Conservation (phyloP, 164 flowering plant genomes). For the Magnolia officinalis region DNA sequence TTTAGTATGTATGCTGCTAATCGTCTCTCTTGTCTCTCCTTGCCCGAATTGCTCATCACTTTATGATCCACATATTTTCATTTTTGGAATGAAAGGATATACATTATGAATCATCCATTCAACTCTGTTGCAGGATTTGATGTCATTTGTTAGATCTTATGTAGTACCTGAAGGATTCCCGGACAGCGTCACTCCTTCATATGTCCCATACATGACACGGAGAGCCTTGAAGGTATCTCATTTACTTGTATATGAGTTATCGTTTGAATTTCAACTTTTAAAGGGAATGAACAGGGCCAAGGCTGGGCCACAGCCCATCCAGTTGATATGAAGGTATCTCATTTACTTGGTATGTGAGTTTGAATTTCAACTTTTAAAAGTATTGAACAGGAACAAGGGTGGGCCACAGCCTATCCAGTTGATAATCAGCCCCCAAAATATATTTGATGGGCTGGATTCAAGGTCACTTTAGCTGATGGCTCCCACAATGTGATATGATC, state of each 20-base stretch:
- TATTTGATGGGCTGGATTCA: background rate
- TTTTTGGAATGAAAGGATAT: background rate
- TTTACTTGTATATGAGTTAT: background rate
- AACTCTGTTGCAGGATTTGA: constrained; percentile 52
- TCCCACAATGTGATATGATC: background rate
- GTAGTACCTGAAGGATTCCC: constrained; percentile 98
- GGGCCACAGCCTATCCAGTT: no score
- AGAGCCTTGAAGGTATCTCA: constrained; percentile 84
- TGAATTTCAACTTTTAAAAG: no score
- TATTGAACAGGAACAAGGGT: no score
- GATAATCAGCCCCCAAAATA: background rate
- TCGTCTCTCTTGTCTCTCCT: background rate
- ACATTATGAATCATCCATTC: background rate
- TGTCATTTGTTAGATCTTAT: constrained; percentile 85
- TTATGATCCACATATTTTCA: background rate
- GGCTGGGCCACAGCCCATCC: background rate
- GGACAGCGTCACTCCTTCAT: constrained; percentile 76
- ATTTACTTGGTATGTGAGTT: no score
- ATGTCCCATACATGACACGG: constrained; percentile 97
- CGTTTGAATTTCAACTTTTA: background rate
- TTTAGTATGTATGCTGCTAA: background rate
- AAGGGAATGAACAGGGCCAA: background rate
- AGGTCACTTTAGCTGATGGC: background rate
- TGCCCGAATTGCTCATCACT: background rate
- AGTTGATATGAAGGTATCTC: background rate